A percentile compares a stretch with the other conserved stretches of the same genome.
Evolutionary conservation across 768 basidiomycete species (phyloP).

Genomic region (Russula dissimulans): DNA sequence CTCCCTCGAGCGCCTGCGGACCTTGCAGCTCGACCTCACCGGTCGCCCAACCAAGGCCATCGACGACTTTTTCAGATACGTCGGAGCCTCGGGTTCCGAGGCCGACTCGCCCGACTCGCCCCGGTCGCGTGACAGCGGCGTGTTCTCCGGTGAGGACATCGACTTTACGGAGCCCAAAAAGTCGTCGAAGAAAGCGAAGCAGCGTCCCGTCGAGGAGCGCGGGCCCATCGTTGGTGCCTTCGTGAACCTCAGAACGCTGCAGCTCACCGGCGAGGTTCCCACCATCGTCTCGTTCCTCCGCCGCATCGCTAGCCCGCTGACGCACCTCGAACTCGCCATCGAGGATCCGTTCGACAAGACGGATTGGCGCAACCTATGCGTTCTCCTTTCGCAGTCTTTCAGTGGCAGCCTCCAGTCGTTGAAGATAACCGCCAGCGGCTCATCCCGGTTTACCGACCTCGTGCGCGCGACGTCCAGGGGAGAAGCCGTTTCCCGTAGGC

Average conservation of each 20-base stretch:
- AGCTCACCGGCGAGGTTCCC: constrained; percentile 59
- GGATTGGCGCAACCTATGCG: constrained; percentile 69
- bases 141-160: constrained; percentile 68
- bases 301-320: constrained; percentile 55
- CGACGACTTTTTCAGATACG: constrained; percentile 74
- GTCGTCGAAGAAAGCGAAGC: constrained; percentile 46
- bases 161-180: constrained; percentile 72
- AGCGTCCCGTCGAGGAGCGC: constrained; percentile 35
- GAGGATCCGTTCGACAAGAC: constrained; percentile 69
- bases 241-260: constrained; percentile 46
- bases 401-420: constrained; percentile 49
- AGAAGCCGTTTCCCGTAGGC: constrained; percentile 49
- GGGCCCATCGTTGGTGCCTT: constrained; percentile 49
- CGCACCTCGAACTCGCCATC: constrained; percentile 64
- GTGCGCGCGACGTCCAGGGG: constrained; percentile 62
- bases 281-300: constrained; percentile 66
- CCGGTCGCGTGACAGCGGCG: constrained; percentile 62
- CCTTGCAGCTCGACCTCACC: constrained; percentile 62
- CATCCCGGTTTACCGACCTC: constrained; percentile 73
- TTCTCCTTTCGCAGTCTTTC: constrained; percentile 54
- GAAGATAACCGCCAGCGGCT: constrained; percentile 53
- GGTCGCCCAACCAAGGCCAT: constrained; percentile 58
- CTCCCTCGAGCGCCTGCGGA: constrained; percentile 49
- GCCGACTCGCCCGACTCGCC: constrained; percentile 60
- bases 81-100: constrained; percentile 50